Conservation (phyloP, 2,329 filamentous ascomycete species). For the Colletotrichum noveboracense region DNA sequence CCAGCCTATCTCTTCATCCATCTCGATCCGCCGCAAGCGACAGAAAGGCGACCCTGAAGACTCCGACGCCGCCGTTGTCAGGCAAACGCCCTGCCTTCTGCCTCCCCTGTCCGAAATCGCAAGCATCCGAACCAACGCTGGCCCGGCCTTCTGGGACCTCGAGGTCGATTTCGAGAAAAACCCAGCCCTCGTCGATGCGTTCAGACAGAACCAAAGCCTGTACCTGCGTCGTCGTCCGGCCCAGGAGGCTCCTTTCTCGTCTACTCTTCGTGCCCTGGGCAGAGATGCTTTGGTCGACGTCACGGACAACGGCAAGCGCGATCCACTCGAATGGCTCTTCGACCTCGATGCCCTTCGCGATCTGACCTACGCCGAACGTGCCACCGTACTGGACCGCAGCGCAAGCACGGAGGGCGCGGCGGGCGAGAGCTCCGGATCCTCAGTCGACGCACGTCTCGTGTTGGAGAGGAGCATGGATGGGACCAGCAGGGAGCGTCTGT, state of each 20-base stretch:
- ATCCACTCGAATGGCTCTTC: conserved; percentile 78
- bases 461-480: conserved; percentile 58
- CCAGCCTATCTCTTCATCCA: conserved; percentile 75
- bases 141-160: conserved; percentile 80
- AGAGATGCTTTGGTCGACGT: conserved; percentile 27
- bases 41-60: conserved; percentile 29
- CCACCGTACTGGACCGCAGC: conserved; percentile 61
- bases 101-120: conserved; percentile 70
- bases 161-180: conserved; percentile 75
- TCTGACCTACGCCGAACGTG: conserved; percentile 70
- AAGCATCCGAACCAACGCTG: conserved; percentile 63
- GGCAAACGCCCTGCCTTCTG: conserved; percentile 63
- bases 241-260: conserved; percentile 72
- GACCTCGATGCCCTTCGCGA: conserved; percentile 57
- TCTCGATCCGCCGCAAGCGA: conserved; percentile 66
- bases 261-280: conserved; percentile 77
- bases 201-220: conserved; percentile 74
- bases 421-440: conserved; percentile 41
- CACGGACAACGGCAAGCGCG: conserved; percentile 35
- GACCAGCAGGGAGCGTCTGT: conserved; percentile 44
- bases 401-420: conserved; percentile 52
- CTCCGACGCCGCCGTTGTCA: conserved; percentile 33
- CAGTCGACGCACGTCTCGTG: conserved; percentile 74
- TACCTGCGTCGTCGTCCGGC: conserved; percentile 74
- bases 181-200: conserved; percentile 65